Base-by-base conservation (phyloP, 192 early-diverging fungal genomes). In the Backusella morwellensis region DNA sequence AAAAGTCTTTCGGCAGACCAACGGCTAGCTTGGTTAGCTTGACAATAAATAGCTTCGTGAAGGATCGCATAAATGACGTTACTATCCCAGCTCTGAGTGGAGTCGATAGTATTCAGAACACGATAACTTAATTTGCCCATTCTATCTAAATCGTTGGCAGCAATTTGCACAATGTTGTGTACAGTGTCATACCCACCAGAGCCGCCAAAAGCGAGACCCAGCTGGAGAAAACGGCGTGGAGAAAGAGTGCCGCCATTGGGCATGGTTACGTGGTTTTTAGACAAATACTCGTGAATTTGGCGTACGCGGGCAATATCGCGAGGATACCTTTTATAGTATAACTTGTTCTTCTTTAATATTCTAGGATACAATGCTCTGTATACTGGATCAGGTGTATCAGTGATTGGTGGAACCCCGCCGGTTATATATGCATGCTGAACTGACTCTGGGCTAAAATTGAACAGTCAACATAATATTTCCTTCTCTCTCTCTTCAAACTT, bases 11-110 rank as follows among this genome's bases (percentile, higher is more conserved):
- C 89, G 0, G 91, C 90, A 4, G 89, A 86, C 91, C 91, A 93
- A 67, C 80, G 79, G 35, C 88, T 90, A 0, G 86, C 70, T 15
- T 84, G 78, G 40, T 86, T 69, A 34, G 71, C 82, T 74, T 93
- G 90, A 70, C 88, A 89, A 76, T 93, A 93, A 19, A 93, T 91
- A 6, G 86, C 73, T 76, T 91, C 90, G 66, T 93, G 91, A 66
- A 93, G 26, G 21, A 93, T 84, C 44, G 87, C 88, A 78, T 93
- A 93, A 34, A 93, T 83, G 29, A 88, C 84, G 75, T 90, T 90
- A 11, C 82, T 77, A 79, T 90, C 89, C 76, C 85, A 90, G 77
- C 80, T 77, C 68, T 86, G 86, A 38, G 38, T 42, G 26, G 38
- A 35, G 11, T 84, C 77, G 54, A 90, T 83, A 6, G 36, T 78